Evolutionary conservation across 2,329 filamentous ascomycete genomes (phyloP).

Genomic region (Pezicula carpinea): DNA sequence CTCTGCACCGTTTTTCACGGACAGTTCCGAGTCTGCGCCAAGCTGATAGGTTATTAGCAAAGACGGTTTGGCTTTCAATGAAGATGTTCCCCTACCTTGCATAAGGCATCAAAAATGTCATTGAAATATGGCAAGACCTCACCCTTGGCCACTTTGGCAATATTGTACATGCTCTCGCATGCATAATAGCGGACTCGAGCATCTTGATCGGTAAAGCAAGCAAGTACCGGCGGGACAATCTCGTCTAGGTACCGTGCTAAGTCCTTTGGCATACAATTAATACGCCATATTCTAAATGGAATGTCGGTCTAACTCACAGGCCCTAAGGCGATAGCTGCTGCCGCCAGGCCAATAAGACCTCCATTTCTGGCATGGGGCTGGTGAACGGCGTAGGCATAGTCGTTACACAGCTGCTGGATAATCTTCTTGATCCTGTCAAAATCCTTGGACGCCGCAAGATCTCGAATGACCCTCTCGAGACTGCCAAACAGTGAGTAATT

Average conservation of each 20-base stretch:
- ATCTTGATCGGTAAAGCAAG: conserved; percentile 98
- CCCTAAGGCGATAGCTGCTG: conserved; percentile 91
- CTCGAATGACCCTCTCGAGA: conserved; percentile 85
- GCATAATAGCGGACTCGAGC: conserved; percentile 95
- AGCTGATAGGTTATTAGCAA: conserved; percentile 50
- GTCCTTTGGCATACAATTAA: conserved; percentile 53
- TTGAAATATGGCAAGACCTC: conserved; percentile 98
- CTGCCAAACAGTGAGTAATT: conserved; percentile 50
- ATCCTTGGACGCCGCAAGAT: conserved; percentile 72
- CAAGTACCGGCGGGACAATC: conserved; percentile 93
- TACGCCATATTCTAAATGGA: conserved; percentile 5
- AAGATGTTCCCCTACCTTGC: conserved; percentile 61
- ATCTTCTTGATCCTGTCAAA: conserved; percentile 78
- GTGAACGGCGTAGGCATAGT: conserved; percentile 96
- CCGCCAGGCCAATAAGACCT: conserved; percentile 89
- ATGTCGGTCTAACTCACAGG: conserved; percentile 52
- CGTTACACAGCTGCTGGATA: conserved; percentile 93
- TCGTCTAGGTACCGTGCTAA: conserved; percentile 86
- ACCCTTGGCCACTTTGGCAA: conserved; percentile 97
- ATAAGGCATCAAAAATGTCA: conserved; percentile 94
- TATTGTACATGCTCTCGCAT: conserved; percentile 99
- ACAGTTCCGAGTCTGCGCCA: conserved; percentile 91
- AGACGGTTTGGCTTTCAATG: background rate
- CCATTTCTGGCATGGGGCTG: conserved; percentile 96
- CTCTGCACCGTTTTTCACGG: conserved; percentile 97